Conservation (phyloP, 495 filamentous ascomycete species). For the Thozetella sp. region DNA sequence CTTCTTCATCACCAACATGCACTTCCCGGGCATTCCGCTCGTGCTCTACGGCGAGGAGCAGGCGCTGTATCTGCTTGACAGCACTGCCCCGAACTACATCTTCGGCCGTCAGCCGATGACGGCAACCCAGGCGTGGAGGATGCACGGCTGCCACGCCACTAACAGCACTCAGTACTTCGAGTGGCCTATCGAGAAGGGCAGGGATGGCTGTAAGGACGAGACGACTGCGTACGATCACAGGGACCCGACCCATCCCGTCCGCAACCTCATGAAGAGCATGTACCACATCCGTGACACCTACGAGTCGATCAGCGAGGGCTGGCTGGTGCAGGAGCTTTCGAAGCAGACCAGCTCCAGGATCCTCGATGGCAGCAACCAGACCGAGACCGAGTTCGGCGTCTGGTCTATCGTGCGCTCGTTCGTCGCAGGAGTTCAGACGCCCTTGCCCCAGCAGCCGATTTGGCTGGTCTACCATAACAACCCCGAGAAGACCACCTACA, state of each 20-base stretch:
- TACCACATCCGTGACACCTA: conserved; percentile 63
- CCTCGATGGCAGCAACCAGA: conserved; percentile 57
- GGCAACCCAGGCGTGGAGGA: conserved; percentile 64
- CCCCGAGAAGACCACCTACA: conserved; percentile 59
- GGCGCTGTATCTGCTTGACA: conserved; percentile 68
- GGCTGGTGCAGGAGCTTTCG: conserved; percentile 62
- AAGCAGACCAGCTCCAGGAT: conserved; percentile 58
- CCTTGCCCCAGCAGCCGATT: conserved; percentile 59
- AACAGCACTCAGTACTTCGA: conserved; percentile 55
- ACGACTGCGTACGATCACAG: conserved; percentile 63
- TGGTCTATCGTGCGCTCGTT: conserved; percentile 39
- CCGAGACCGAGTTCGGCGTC: conserved; percentile 64
- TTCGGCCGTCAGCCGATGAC: conserved; percentile 71
- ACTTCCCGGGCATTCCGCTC: conserved; percentile 68
- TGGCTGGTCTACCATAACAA: conserved; percentile 70
- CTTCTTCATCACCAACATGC: conserved; percentile 63
- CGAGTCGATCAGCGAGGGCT: conserved; percentile 60
- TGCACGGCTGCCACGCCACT: conserved; percentile 66
- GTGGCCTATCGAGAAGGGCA: conserved; percentile 55
- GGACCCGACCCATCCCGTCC: conserved; percentile 58
- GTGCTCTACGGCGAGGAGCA: conserved; percentile 74
- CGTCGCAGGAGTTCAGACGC: conserved; percentile 51
- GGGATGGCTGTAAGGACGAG: conserved; percentile 58
- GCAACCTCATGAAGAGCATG: conserved; percentile 68
- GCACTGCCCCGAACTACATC: conserved; percentile 67